Base-by-base conservation (phyloP, 805 yeast species). In the Pichia membranifaciens region DNA sequence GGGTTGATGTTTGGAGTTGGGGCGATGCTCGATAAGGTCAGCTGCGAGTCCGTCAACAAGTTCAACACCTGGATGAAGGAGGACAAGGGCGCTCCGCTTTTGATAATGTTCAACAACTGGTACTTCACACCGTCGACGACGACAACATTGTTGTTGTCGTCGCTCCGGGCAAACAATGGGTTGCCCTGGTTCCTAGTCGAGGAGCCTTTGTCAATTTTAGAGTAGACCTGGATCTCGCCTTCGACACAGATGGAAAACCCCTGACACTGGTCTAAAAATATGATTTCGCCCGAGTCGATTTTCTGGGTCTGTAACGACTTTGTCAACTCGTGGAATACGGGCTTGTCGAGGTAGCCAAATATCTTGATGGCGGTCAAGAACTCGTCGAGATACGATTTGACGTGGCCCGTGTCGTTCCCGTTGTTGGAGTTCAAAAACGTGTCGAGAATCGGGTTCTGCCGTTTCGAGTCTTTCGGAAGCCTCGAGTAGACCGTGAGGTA, bases 191-290 rank as follows among this genome's bases (percentile, higher is more conserved):
- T 57, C 22, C 45, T 50, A 43, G 40, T 63, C 60, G 32, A 3
- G 25, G 40, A 17, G 15, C 57, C 31, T 7, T 38, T 59, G 32
- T 72, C 70, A 2, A 82, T 67, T 51, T 77, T 78, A 40, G 82
- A 80, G 59, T 76, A 88, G 0, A 93, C 85, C 58, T 87, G 89
- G 42, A 91, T 78, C 12, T 81, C 75, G 1, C 99, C 99, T 56
- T 90, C 97, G 1, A 90, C 95, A 20, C 91, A 96, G 38, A 93
- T 85, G 33, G 93, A 81, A 58, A 93, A 90, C 1, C 98, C 98
- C 6, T 84, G 69, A 12, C 51, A 44, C 5, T 81, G 76, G 51
- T 85, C 87, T 35, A 91, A 65, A 42, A 80, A 73, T 31, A 93
- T 67, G 9, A 84, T 74, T 60, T 91, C 98, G 33, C 87, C 91